Percentiles rank a stretch among this genome's conserved stretches.
Evolutionary conservation across 306 rosid species (phyloP).

Genomic region (Malus sieversii): DNA sequence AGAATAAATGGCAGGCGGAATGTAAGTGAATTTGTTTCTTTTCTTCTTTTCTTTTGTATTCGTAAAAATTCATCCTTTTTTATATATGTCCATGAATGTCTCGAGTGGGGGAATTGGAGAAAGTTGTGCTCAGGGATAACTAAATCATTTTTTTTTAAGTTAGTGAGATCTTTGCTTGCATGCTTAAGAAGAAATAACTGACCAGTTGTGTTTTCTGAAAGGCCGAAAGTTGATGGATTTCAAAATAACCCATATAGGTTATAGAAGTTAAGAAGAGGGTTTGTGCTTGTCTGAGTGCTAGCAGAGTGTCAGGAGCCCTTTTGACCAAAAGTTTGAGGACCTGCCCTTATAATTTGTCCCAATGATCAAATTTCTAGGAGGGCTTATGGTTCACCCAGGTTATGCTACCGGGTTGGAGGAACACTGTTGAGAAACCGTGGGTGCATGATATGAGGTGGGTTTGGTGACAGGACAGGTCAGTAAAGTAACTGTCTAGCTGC

Average conservation of each 20-base stretch:
- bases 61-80: neutral
- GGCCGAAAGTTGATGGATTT: neutral
- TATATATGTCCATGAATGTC: neutral
- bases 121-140: neutral
- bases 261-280: neutral
- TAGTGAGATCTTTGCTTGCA: neutral
- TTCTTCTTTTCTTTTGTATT: neutral
- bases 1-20: constrained; percentile 71
- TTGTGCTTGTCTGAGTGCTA: neutral
- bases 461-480: neutral
- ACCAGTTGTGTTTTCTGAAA: neutral
- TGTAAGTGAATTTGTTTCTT: constrained; percentile 35
- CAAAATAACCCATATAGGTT: neutral
- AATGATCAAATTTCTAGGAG: neutral
- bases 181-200: neutral
- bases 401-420: neutral
- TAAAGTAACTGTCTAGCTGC: neutral
- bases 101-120: neutral
- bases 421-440: neutral
- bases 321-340: neutral
- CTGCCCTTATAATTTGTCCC: neutral
- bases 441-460: neutral
- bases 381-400: neutral
- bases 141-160: neutral
- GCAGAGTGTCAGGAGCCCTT: neutral